Conservation (phyloP, 345 rosid species). For the Hibiscus tridactylites region DNA sequence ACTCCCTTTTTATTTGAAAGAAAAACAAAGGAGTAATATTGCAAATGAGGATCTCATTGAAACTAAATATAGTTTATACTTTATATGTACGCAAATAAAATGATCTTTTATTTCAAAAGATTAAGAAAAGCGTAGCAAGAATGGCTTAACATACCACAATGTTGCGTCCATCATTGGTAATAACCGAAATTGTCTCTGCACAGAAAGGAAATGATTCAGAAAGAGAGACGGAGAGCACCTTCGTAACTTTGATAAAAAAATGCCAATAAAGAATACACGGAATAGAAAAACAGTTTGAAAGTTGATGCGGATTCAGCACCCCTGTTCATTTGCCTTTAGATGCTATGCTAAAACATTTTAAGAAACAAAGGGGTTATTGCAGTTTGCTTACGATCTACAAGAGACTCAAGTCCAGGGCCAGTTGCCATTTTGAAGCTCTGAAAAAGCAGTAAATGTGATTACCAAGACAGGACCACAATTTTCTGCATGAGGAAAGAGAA, state of each 20-base stretch:
- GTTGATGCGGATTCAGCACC: neutral
- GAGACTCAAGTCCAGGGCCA: conserved; percentile 69
- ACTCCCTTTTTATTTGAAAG: conserved; percentile 38
- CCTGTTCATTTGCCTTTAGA: neutral
- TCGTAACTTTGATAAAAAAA: neutral
- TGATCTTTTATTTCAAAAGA: neutral
- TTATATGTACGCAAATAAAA: neutral
- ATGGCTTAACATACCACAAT: conserved; percentile 52
- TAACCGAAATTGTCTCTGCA: conserved; percentile 66
- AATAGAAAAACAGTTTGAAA: neutral
- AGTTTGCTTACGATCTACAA: conserved; percentile 60
- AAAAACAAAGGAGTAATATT: neutral
- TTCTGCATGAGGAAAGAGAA: neutral
- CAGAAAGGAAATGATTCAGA: conserved; percentile 7
- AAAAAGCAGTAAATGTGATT: neutral
- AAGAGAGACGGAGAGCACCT: neutral
- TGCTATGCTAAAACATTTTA: neutral
- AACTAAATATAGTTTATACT: neutral
- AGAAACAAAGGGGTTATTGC: neutral
- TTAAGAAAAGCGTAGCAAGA: neutral
- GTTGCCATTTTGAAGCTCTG: conserved; percentile 36
- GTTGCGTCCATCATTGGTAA: conserved; percentile 87
- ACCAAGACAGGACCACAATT: neutral
- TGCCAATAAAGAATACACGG: neutral
- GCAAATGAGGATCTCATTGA: neutral